Evolutionary conservation across 257 asterid genomes (phyloP).

Genomic region (Mitragyna speciosa): DNA sequence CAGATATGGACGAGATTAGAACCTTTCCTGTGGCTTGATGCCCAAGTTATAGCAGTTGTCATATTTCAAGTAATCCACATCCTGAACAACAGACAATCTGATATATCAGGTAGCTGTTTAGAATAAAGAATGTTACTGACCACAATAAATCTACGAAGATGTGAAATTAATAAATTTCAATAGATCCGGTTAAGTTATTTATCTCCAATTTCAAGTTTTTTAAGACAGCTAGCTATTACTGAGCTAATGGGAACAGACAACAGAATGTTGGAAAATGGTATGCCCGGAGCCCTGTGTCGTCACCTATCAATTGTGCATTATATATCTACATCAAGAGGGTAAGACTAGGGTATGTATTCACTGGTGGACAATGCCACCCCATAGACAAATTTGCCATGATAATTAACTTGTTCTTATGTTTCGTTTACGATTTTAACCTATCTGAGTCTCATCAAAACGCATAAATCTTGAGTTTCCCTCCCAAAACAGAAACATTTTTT

Average conservation of each 20-base stretch:
- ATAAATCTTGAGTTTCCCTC: neutral
- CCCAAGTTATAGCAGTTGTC: constrained; percentile 98
- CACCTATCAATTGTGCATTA: no score
- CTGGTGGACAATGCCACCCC: neutral
- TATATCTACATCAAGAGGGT: neutral
- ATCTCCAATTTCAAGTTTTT: neutral
- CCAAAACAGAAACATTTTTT: neutral
- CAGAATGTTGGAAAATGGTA: neutral
- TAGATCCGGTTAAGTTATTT: neutral
- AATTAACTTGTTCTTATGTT: neutral
- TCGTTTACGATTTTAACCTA: neutral
- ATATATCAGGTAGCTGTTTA: constrained; percentile 19
- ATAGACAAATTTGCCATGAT: neutral
- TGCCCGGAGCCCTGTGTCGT: neutral
- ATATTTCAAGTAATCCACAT: constrained; percentile 88
- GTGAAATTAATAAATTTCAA: neutral
- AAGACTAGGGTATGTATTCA: neutral
- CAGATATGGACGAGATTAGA: constrained; percentile 9
- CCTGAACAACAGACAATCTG: constrained; percentile 44
- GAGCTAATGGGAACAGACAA: neutral
- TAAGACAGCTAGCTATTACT: neutral
- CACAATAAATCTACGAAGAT: constrained; percentile 4
- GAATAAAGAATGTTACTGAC: neutral
- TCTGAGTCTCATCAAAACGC: neutral
- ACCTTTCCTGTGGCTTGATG: constrained; percentile 79